Percentiles rank a stretch among this genome's conserved stretches.
Conservation (phyloP, 2,329 filamentous ascomycete species). For the Colletotrichum sp. region DNA sequence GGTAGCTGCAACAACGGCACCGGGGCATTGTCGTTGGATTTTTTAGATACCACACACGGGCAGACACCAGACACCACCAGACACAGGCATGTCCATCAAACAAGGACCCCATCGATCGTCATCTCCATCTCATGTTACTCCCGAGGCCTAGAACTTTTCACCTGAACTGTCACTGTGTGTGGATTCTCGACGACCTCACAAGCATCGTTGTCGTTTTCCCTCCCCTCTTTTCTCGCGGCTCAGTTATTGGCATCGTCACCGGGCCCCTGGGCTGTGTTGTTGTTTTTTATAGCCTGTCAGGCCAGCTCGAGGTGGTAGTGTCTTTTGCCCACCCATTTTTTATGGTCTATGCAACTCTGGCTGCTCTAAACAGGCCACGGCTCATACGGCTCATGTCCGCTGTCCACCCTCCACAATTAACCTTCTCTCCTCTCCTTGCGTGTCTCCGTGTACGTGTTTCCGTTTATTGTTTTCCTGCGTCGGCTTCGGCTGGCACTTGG, state of each 20-base stretch:
- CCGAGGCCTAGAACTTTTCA: background rate
- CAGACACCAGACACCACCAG: background rate
- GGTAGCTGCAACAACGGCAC: background rate
- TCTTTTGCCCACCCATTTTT: background rate
- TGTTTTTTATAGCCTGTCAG: background rate
- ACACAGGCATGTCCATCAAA: background rate
- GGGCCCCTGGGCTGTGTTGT: background rate
- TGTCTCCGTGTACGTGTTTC: background rate
- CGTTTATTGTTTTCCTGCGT: background rate
- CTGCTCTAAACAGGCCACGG: background rate
- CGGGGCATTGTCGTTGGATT: background rate
- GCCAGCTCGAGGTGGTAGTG: background rate
- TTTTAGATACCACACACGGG: background rate
- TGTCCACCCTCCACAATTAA: background rate
- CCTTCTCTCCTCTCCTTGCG: background rate
- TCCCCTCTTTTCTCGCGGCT: background rate
- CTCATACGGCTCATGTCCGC: background rate
- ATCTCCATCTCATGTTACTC: background rate
- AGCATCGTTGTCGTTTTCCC: background rate
- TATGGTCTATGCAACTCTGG: background rate
- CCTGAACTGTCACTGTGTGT: background rate
- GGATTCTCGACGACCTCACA: background rate
- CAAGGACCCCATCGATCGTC: background rate
- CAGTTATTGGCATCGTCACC: background rate
- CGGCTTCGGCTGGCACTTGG: conserved; percentile 3